Base-by-base conservation (phyloP, 176 grass and related monocot species). In the Rhynchospora breviuscula region DNA sequence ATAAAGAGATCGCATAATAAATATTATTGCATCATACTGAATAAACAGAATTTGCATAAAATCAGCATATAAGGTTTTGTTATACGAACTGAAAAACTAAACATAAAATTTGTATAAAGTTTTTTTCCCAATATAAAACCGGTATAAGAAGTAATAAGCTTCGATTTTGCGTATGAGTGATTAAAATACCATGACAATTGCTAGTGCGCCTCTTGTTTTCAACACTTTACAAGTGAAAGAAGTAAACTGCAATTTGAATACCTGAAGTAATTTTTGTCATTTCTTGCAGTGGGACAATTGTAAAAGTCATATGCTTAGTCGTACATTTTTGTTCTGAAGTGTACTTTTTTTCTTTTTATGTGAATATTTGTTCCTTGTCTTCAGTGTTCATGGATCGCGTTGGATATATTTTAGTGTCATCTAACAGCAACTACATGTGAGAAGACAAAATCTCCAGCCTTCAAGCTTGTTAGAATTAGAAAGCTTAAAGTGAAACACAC, bases 211-310 rank as follows among this genome's bases (percentile, higher is more conserved):
- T 1, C 7, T 61, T 61, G n/a, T 18, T 59, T 59, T 61, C 21
- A 8, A 58, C 14, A 63, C 35, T 40, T 40, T 23, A 10, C 21
- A 21, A 64, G 3, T 31, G 63, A 66, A 22, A 54, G 71, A 53
- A 76, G 48, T 10, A 76, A 13, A 56, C 26, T 76, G 19, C 72
- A 76, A 76, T 76, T 76, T 76, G 72, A 21, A 54, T 31, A 54
- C 72, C 17, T 26, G 6, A 14, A 21, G 10, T 52, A n/a, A 15
- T 75, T 19, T 75, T 75, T 52, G 47, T 2, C 71, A 75, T 75
- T 75, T 75, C 47, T 13, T 75, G 71, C 1, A 75, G 6, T 25
- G 13, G 15, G 64, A 25, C 7, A 26, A 15, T 67, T 35, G 6
- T 8, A 33, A 2, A 26, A 75, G 10, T 29, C 21, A 5, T 52